phyloP scores from a whole-genome alignment of 1,139 yeast species.

The Eremothecium coryli region DNA sequence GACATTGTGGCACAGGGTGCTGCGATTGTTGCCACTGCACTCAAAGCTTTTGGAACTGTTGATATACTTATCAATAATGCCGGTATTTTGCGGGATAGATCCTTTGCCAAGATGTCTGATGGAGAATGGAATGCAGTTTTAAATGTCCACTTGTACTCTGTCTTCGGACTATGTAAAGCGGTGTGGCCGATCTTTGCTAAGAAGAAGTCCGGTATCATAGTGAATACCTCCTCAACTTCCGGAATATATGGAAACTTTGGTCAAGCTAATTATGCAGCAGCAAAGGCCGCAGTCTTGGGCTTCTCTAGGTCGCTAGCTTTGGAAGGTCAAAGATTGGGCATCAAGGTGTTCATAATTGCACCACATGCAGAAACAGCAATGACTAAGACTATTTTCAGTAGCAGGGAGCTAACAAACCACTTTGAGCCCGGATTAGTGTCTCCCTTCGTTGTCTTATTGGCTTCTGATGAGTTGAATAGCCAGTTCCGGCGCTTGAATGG shows the following conservation, averaged over 20 bases:
- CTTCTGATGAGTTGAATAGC: conserved; percentile 59
- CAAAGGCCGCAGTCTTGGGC: conserved; percentile 84
- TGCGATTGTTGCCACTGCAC: conserved; percentile 68
- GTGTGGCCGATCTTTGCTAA: conserved; percentile 86
- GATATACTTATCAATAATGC: conserved; percentile 89
- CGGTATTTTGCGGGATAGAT: conserved; percentile 85
- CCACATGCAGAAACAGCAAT: conserved; percentile 98
- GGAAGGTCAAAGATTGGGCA: conserved; percentile 77
- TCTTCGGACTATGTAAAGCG: conserved; percentile 73
- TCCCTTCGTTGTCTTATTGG: conserved; percentile 72
- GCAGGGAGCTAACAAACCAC: conserved; percentile 63
- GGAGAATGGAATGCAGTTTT: conserved; percentile 77
- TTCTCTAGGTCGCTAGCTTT: conserved; percentile 77
- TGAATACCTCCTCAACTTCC: conserved; percentile 89
- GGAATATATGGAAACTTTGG: conserved; percentile 98
- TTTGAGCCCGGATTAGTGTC: conserved; percentile 88
- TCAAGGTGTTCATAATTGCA: conserved; percentile 75
- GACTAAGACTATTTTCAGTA: conserved; percentile 81
- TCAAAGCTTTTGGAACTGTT: conserved; percentile 70
- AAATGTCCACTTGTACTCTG: conserved; percentile 75
- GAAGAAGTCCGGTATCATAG: conserved; percentile 72
- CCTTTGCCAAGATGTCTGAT: conserved; percentile 76
- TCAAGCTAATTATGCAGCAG: conserved; percentile 91
- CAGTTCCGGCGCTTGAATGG: conserved; percentile 39
- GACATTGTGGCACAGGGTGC: conserved; percentile 75